These are phyloP conservation scores for Colletotrichum sublineola DNA, from an alignment of 2,329 filamentous ascomycete genomes.

Conservation along the genomic window DNA sequence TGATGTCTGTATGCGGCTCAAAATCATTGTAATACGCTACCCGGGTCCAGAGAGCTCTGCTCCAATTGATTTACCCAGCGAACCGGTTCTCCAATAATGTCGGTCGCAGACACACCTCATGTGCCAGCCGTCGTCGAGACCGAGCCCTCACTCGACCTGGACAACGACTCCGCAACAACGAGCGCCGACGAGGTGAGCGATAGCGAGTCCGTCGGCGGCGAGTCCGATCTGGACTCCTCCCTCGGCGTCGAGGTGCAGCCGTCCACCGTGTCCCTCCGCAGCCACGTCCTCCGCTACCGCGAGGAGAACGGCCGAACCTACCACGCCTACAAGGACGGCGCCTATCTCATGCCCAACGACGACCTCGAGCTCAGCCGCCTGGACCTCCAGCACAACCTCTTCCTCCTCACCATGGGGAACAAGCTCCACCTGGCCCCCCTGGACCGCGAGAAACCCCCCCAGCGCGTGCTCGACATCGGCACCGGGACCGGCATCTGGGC, in stretches of 20 bases:
- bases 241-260: conserved; percentile 29
- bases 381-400: conserved; percentile 55
- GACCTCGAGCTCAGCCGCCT: conserved; percentile 51
- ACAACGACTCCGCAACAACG: background rate
- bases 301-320: conserved; percentile 56
- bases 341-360: conserved; percentile 37
- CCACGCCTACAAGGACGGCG: conserved; percentile 48
- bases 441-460: conserved; percentile 43
- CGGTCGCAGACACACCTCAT: background rate
- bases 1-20: background rate
- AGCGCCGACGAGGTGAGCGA: conserved; percentile 2
- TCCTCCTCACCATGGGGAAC: conserved; percentile 50
- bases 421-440: conserved; percentile 49
- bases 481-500: conserved; percentile 62
- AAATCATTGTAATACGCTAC: background rate
- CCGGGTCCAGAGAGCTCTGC: background rate
- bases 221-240: conserved; percentile 30
- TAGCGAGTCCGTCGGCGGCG: conserved; percentile 1
- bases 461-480: conserved; percentile 59
- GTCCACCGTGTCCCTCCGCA: conserved; percentile 51
- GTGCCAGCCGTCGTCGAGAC: background rate
- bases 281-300: conserved; percentile 54
- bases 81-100: background rate
- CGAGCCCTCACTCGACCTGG: background rate
- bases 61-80: background rate